Conservation (phyloP, 1,284 basidiomycete species). For the Uromyces viciae-fabae region DNA sequence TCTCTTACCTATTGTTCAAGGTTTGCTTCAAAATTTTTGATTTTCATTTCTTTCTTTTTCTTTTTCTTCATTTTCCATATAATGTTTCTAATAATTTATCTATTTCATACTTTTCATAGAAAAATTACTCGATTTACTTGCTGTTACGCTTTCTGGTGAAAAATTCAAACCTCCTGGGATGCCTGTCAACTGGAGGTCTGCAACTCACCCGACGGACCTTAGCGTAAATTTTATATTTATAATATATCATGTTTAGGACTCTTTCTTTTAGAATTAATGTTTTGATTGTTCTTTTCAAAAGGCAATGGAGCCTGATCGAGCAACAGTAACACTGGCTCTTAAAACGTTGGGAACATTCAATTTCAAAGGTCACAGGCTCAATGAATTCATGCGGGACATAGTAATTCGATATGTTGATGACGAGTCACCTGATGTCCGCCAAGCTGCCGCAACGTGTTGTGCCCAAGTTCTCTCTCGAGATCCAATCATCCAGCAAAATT, state of each 20-base stretch:
- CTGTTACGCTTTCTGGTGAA: constrained; percentile 73
- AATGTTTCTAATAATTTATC: neutral
- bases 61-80: too few relatives aligned
- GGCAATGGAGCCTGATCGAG: constrained; percentile 40
- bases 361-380: constrained; percentile 88
- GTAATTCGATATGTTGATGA: constrained; percentile 92
- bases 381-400: constrained; percentile 90
- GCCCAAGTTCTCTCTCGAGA: constrained; percentile 88
- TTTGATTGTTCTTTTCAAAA: neutral
- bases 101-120: constrained; percentile 64
- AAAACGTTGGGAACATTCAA: constrained; percentile 87
- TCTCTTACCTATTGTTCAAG: constrained; percentile 85
- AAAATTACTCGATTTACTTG: constrained; percentile 77
- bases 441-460: constrained; percentile 87
- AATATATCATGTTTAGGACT: constrained; percentile 58
- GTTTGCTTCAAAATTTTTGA: constrained; percentile 57
- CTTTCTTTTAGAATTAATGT: constrained; percentile 40
- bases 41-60: constrained; percentile 49
- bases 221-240: constrained; percentile 57
- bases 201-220: constrained; percentile 27
- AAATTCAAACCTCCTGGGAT: constrained; percentile 81
- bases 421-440: constrained; percentile 80
- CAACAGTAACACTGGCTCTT: constrained; percentile 74
- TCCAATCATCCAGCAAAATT: constrained; percentile 93
- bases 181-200: constrained; percentile 50